Conservation (phyloP, 1,284 basidiomycete genomes). For the Ustilago xerochloae region DNA sequence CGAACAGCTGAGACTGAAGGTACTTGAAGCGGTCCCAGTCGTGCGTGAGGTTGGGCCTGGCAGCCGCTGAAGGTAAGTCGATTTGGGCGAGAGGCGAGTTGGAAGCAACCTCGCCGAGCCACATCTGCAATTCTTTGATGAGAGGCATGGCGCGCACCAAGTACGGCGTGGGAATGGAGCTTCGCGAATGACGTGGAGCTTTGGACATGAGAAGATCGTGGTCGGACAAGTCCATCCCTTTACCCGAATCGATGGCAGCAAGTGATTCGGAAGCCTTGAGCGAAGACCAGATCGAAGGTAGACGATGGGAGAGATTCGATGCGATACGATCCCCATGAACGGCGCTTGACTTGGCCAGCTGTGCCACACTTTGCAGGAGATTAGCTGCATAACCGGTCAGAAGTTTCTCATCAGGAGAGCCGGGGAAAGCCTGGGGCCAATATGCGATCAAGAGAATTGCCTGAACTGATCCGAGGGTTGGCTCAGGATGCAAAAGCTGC, state of each 20-base stretch:
- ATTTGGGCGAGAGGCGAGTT: constrained; percentile 24
- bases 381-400: constrained; percentile 22
- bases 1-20: constrained; percentile 37
- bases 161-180: constrained; percentile 30
- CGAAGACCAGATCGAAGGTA: constrained; percentile 26
- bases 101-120: constrained; percentile 28
- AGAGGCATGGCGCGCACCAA: constrained; percentile 20
- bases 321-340: constrained; percentile 15
- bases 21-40: constrained; percentile 51
- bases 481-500: constrained; percentile 19
- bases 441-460: constrained; percentile 41
- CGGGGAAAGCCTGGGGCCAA: constrained; percentile 46
- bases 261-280: constrained; percentile 32
- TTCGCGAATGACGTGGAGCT: constrained; percentile 22
- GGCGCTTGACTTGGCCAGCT: background rate
- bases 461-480: constrained; percentile 30
- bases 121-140: constrained; percentile 36
- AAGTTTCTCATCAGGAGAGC: constrained; percentile 34
- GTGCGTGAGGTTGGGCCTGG: constrained; percentile 28
- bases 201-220: constrained; percentile 35
- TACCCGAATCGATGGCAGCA: constrained; percentile 33
- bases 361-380: constrained; percentile 25
- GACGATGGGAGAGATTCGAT: constrained; percentile 15
- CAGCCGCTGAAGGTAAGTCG: constrained; percentile 12
- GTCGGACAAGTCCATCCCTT: constrained; percentile 38